A percentile compares a stretch with the other conserved stretches of the same genome.
phyloP scores from a whole-genome alignment of 2,329 filamentous ascomycete genomes.

The Orbilia brochopaga region DNA sequence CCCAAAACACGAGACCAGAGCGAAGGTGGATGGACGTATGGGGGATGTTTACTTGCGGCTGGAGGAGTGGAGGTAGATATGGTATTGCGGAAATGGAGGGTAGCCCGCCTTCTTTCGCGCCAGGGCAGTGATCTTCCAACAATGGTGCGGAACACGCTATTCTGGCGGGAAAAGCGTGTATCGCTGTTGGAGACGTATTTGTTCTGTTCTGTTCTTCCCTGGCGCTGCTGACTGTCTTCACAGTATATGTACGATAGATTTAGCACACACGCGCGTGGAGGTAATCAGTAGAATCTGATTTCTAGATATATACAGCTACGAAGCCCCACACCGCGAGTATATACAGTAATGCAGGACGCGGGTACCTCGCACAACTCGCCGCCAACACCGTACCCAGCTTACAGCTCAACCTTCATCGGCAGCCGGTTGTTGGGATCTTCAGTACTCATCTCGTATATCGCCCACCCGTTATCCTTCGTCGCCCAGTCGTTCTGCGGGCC shows the following conservation, averaged over 20 bases:
- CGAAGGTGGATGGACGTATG: background rate
- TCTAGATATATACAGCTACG: conserved; percentile 28
- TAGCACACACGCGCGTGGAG: background rate
- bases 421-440: conserved; percentile 55
- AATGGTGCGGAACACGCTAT: conserved; percentile 33
- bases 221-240: conserved; percentile 31
- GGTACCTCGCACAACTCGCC: background rate
- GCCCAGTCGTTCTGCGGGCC: conserved; percentile 84
- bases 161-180: conserved; percentile 12
- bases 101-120: conserved; percentile 39
- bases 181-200: conserved; percentile 50
- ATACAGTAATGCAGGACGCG: conserved; percentile 38
- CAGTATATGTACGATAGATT: background rate
- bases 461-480: conserved; percentile 69
- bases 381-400: conserved; percentile 43
- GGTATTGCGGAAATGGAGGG: conserved; percentile 16
- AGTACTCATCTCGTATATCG: conserved; percentile 75
- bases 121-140: conserved; percentile 52
- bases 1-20: too few species aligned
- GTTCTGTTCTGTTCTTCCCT: conserved; percentile 50
- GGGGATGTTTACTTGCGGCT: background rate
- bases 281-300: conserved; percentile 3
- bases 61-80: background rate
- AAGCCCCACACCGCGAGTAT: background rate
- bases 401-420: conserved; percentile 36